A percentile compares a stretch with the other conserved stretches of the same genome.
Evolutionary conservation across 805 yeast genomes (phyloP).

Genomic region (Candida silvatica): DNA sequence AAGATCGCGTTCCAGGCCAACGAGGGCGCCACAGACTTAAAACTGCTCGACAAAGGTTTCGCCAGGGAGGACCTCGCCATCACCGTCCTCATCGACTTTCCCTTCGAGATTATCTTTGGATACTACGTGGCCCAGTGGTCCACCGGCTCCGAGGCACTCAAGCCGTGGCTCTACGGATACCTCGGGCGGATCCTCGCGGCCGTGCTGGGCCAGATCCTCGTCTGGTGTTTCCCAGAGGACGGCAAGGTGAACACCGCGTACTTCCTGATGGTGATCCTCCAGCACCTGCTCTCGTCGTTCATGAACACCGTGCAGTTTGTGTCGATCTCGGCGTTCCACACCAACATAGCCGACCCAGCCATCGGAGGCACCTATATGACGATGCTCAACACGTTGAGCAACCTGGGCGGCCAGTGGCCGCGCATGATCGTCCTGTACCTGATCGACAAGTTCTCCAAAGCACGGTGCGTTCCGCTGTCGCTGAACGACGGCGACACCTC

Average conservation of each 20-base stretch:
- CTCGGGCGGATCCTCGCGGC: conserved; percentile 78
- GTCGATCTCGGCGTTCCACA: conserved; percentile 89
- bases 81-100: conserved; percentile 89
- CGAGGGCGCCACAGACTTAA: conserved; percentile 91
- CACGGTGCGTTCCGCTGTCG: conserved; percentile 40
- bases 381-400: conserved; percentile 81
- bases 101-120: conserved; percentile 91
- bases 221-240: conserved; percentile 58
- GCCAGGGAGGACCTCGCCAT: conserved; percentile 90
- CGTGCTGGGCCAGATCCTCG: conserved; percentile 60
- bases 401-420: conserved; percentile 98
- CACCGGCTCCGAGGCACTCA: conserved; percentile 62
- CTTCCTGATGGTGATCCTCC: conserved; percentile 66
- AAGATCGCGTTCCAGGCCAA: conserved; percentile 93
- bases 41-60: conserved; percentile 83
- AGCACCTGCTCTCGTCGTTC: conserved; percentile 80
- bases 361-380: conserved; percentile 99
- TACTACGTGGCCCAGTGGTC: conserved; percentile 96
- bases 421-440: conserved; percentile 66
- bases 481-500: conserved; percentile 1
- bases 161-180: conserved; percentile 87
- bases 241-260: conserved; percentile 41
- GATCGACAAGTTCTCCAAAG: conserved; percentile 70
- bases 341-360: conserved; percentile 88
- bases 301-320: conserved; percentile 96